Conservation (phyloP, 352 stramenopile genomes). For the Phytophthora cajani region DNA sequence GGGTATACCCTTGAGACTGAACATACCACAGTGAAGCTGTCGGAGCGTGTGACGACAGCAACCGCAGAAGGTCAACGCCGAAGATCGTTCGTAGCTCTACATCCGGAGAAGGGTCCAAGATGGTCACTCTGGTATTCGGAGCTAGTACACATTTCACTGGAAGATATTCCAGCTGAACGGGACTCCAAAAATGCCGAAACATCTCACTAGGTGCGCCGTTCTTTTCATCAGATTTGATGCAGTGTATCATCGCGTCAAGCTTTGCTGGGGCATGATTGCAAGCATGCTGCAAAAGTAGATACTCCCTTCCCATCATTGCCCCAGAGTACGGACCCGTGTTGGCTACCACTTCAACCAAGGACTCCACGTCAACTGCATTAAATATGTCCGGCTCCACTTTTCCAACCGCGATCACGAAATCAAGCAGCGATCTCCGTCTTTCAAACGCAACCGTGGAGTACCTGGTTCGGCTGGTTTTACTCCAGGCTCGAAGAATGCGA, state of each 20-base stretch:
- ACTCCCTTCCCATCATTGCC: constrained; percentile 17
- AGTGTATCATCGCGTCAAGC: constrained; percentile 5
- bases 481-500: constrained; percentile 14
- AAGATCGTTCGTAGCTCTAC: constrained; percentile 11
- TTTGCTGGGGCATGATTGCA: constrained; percentile 17
- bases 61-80: constrained; percentile 19
- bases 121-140: constrained; percentile 6
- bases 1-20: constrained; percentile 15
- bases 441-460: constrained; percentile 13
- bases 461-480: neutral
- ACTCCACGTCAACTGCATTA: constrained; percentile 10
- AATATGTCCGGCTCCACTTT: constrained; percentile 6
- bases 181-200: constrained; percentile 23
- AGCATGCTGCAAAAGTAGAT: constrained; percentile 16
- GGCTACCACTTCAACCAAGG: constrained; percentile 14
- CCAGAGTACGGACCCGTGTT: neutral
- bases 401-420: constrained; percentile 25
- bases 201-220: neutral
- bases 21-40: constrained; percentile 13
- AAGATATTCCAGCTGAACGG: constrained; percentile 10
- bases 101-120: constrained; percentile 16
- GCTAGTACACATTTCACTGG: constrained; percentile 9
- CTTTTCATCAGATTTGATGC: neutral
- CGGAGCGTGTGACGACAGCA: constrained; percentile 4
- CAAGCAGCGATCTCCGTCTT: constrained; percentile 20